Percentiles rank a stretch among this genome's conserved stretches.
Conservation (phyloP, 306 rosid species). For the Argentina anserina region DNA sequence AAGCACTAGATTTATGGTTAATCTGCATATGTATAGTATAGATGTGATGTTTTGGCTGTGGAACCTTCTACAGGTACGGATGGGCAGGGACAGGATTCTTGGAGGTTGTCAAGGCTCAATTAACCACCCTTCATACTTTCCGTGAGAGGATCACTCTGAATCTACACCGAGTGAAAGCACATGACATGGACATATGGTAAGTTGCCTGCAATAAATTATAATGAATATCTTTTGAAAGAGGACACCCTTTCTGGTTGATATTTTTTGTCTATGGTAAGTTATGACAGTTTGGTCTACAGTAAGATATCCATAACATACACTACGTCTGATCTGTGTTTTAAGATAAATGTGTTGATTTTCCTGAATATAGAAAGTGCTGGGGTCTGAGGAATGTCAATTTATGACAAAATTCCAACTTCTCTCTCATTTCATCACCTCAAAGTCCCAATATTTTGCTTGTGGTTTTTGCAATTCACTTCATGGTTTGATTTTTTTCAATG, state of each 20-base stretch:
- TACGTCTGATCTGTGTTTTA: not conserved
- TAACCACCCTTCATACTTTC: conserved; percentile 48
- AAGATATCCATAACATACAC: not conserved
- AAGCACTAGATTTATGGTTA: not conserved
- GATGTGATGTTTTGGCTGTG: not conserved
- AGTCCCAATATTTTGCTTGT: not conserved
- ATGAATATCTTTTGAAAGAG: not conserved
- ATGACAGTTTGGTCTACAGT: no score
- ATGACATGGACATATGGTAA: conserved; percentile 49
- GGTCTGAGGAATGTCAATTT: no score
- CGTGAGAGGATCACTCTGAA: conserved; percentile 57
- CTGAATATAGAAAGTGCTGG: no score
- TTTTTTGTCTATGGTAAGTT: not conserved
- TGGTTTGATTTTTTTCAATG: not conserved
- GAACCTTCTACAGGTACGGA: conserved; percentile 40
- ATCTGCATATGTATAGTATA: not conserved
- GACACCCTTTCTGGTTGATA: no score
- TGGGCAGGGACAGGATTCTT: conserved; percentile 45
- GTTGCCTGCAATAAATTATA: conserved; percentile 1
- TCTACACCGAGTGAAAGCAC: conserved; percentile 53
- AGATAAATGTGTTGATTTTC: no score
- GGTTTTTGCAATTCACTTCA: not conserved
- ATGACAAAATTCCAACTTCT: no score
- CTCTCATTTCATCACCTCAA: not conserved
- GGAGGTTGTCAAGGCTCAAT: conserved; percentile 44